Evolutionary conservation across 2,329 filamentous ascomycete genomes (phyloP).

Genomic region (Cytospora paraplurivora): DNA sequence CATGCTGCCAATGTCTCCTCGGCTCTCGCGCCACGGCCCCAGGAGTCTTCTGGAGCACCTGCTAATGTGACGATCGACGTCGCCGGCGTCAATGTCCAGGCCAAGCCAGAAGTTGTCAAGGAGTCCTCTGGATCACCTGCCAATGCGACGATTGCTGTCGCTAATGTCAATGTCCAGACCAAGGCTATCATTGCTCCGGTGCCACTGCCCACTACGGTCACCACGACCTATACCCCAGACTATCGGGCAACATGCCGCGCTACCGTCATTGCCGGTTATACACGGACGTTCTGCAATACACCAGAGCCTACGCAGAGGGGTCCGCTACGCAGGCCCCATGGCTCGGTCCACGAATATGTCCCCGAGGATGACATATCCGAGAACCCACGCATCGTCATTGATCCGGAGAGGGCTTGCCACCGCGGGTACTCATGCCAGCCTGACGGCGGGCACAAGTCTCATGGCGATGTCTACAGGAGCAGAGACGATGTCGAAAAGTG

Average conservation of each 20-base stretch:
- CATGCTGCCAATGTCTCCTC: neutral
- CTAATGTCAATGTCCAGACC: neutral
- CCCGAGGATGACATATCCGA: neutral
- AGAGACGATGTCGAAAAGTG: neutral
- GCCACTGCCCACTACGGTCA: constrained; percentile 11
- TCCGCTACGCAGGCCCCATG: neutral
- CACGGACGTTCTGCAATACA: constrained; percentile 4
- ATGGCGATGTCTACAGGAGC: neutral
- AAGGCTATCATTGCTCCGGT: constrained; percentile 7
- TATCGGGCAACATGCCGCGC: neutral
- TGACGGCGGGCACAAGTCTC: neutral
- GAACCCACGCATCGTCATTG: neutral
- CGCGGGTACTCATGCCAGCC: constrained; percentile 4
- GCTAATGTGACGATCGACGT: neutral
- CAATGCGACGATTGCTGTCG: neutral
- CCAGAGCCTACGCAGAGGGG: neutral
- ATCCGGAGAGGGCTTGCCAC: neutral
- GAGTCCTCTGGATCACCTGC: neutral
- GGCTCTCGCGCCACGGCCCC: neutral
- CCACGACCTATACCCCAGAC: neutral
- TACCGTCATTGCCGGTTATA: neutral
- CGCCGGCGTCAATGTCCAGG: neutral
- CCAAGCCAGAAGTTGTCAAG: too few relatives aligned
- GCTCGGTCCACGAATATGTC: neutral
- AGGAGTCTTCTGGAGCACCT: neutral